Evolutionary conservation across 305 asterid species (phyloP).

Genomic region (Withania somnifera): DNA sequence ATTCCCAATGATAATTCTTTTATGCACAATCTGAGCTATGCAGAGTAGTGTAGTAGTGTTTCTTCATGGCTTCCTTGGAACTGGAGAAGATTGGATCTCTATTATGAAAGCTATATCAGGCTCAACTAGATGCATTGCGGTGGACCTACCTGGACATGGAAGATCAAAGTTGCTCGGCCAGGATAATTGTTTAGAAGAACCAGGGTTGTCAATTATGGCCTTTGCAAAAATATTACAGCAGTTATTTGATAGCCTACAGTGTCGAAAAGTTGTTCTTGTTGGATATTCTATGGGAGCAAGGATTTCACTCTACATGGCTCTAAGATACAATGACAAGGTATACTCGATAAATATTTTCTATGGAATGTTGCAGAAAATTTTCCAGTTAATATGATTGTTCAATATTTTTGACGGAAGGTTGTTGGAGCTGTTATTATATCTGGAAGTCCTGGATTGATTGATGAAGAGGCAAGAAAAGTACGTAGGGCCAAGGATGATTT

Average conservation of each 20-base stretch:
- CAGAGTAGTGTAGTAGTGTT: slow-evolving; percentile 65
- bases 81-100: slow-evolving; percentile 74
- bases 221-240: slow-evolving; percentile 43
- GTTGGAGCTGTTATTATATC: slow-evolving; percentile 75
- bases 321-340: slow-evolving; percentile 63
- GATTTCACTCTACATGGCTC: slow-evolving; percentile 65
- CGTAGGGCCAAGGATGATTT: slow-evolving; percentile 82
- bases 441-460: slow-evolving; percentile 83
- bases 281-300: slow-evolving; percentile 99
- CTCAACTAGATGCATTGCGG: slow-evolving; percentile 66
- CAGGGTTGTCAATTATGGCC: slow-evolving; percentile 52
- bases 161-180: slow-evolving; percentile 35
- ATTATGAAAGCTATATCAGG: slow-evolving; percentile 73
- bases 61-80: slow-evolving; percentile 95
- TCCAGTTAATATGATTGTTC: neutral
- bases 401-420: slow-evolving; percentile 29
- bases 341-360: neutral
- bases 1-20: neutral
- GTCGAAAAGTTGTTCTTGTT: slow-evolving; percentile 56
- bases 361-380: neutral
- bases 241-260: slow-evolving; percentile 37
- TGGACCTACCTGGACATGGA: slow-evolving; percentile 97
- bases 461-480: slow-evolving; percentile 40
- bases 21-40: neutral
- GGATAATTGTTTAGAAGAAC: slow-evolving; percentile 21